These are phyloP conservation scores for Funneliformis geosporum DNA, from an alignment of 192 early-diverging fungal species.

Conservation along the genomic window DNA sequence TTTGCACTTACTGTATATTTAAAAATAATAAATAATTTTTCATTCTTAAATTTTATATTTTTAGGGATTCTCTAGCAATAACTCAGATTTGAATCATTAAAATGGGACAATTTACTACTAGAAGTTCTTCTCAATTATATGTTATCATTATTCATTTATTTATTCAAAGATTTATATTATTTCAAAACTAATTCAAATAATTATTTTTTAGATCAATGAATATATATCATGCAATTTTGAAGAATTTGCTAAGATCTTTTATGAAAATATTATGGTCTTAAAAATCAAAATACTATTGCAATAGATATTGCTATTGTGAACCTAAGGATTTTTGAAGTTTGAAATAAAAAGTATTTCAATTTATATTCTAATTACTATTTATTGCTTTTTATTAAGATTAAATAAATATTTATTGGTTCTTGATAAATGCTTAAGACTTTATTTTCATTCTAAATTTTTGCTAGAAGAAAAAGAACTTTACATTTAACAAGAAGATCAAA, in stretches of 20 bases:
- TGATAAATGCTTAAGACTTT: no score
- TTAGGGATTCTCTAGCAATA: slow-evolving; percentile 22
- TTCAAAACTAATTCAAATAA: neutral
- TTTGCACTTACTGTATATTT: neutral
- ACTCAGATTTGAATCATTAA: neutral
- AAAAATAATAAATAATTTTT: no score
- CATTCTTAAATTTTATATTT: neutral
- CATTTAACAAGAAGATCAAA: no score
- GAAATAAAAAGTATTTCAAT: no score
- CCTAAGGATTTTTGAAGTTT: no score
- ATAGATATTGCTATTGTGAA: neutral
- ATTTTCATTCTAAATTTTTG: no score
- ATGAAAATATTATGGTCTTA: neutral
- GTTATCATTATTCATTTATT: neutral
- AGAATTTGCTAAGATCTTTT: neutral
- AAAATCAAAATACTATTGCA: neutral
- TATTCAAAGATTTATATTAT: neutral
- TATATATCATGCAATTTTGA: neutral
- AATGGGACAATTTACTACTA: neutral
- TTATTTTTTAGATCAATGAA: slow-evolving; percentile 19
- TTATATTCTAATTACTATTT: no score
- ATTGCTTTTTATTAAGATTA: no score
- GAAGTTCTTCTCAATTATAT: neutral
- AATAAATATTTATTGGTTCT: no score
- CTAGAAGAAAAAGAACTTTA: no score